phyloP scores from a whole-genome alignment of 2,329 filamentous ascomycete genomes.

The Verticillium alfalfae region DNA sequence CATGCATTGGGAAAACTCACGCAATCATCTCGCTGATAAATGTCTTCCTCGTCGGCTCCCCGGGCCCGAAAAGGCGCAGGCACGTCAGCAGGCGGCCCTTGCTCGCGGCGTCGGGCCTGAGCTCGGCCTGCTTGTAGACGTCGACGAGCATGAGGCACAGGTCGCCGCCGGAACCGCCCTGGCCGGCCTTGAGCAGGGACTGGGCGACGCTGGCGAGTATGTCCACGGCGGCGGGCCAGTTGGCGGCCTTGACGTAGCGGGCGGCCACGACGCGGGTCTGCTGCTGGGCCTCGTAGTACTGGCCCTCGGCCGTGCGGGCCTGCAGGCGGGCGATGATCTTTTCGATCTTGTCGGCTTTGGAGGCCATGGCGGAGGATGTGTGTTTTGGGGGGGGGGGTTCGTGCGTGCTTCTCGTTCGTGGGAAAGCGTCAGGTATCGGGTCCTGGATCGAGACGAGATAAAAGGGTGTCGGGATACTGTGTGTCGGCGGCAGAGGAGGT shows the following conservation, averaged over 20 bases:
- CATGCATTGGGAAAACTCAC: slow-evolving; percentile 25
- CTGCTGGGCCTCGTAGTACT: slow-evolving; percentile 97
- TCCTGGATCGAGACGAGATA: no score
- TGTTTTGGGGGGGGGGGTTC: neutral
- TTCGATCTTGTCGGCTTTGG: slow-evolving; percentile 38
- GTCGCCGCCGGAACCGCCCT: slow-evolving; percentile 89
- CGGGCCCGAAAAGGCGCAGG: slow-evolving; percentile 71
- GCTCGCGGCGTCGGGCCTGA: slow-evolving; percentile 67
- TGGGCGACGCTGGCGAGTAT: slow-evolving; percentile 80
- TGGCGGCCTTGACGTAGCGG: slow-evolving; percentile 83
- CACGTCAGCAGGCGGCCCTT: slow-evolving; percentile 74
- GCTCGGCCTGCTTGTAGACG: slow-evolving; percentile 81
- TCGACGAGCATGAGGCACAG: slow-evolving; percentile 83
- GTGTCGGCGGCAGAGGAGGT: neutral
- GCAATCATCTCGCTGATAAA: slow-evolving; percentile 81
- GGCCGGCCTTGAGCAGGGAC: slow-evolving; percentile 83
- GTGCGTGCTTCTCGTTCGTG: no score
- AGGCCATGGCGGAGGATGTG: slow-evolving; percentile 2
- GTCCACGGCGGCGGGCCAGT: slow-evolving; percentile 81
- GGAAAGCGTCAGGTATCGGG: no score
- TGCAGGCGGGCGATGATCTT: slow-evolving; percentile 65
- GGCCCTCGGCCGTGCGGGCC: slow-evolving; percentile 81
- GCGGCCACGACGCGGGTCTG: slow-evolving; percentile 93
- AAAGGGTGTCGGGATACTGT: neutral
- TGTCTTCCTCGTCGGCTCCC: slow-evolving; percentile 89